A percentile compares a stretch with the other conserved stretches of the same genome.
Conservation (phyloP, 2,329 filamentous ascomycete genomes). For the Cercospora sesami region DNA sequence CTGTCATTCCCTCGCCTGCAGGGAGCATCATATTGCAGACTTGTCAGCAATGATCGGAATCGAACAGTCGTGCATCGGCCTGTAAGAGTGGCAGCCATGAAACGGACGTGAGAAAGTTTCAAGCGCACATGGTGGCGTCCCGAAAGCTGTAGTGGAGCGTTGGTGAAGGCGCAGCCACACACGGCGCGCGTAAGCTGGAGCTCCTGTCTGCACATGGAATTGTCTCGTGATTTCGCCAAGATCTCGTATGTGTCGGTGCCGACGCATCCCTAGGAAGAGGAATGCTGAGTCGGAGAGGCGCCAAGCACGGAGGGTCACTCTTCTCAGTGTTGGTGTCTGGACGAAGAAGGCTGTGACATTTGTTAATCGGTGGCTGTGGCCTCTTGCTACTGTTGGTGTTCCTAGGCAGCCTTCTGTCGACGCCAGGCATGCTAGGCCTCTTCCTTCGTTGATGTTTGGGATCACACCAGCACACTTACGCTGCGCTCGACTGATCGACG, state of each 20-base stretch:
- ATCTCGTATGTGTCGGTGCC: conserved; percentile 8
- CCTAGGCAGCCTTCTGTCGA: neutral
- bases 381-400: neutral
- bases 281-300: neutral
- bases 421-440: neutral
- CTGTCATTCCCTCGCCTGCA: neutral
- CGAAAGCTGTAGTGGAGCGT: conserved; percentile 9
- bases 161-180: conserved; percentile 15
- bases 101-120: neutral
- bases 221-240: conserved; percentile 9
- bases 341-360: neutral
- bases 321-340: neutral
- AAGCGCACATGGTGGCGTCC: neutral
- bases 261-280: neutral
- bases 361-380: neutral
- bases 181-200: neutral
- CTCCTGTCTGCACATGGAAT: conserved; percentile 7
- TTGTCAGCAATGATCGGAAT: neutral
- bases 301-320: neutral
- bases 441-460: neutral
- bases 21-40: neutral
- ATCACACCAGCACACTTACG: neutral
- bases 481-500: neutral
- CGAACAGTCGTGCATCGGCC: neutral
- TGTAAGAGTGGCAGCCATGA: neutral